Evolutionary conservation across 176 grass and related monocot species (phyloP).

Genomic region (Zoysia pacifica): DNA sequence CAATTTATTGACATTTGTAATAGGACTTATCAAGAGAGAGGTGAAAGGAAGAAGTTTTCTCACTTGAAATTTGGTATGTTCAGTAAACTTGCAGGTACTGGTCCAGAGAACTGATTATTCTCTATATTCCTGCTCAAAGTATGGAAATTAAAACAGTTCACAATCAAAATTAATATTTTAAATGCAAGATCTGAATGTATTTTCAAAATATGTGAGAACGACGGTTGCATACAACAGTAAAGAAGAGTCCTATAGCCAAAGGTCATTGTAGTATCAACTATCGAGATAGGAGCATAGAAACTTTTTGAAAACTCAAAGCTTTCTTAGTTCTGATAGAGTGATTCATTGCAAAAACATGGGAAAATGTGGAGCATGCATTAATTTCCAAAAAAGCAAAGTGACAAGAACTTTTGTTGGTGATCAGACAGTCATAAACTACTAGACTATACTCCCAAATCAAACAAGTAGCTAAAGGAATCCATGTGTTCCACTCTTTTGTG

Average conservation of each 20-base stretch:
- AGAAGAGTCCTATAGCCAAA: not conserved
- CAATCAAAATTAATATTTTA: not conserved
- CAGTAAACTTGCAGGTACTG: conserved; percentile 71
- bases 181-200: not conserved
- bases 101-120: conserved; percentile 95
- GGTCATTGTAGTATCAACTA: not conserved
- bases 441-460: conserved; percentile 24
- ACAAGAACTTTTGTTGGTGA: not conserved
- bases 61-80: conserved; percentile 90
- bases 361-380: not conserved
- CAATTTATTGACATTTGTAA: conserved; percentile 5
- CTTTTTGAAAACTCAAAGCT: not conserved
- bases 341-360: not conserved
- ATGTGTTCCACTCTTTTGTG: conserved; percentile 2
- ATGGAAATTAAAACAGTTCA: conserved; percentile 28
- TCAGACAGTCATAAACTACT: not conserved
- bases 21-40: not conserved
- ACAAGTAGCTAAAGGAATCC: not conserved
- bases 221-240: not conserved
- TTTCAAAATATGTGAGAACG: not conserved
- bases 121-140: conserved; percentile 81
- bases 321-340: conserved; percentile 18
- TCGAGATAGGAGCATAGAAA: conserved; percentile 6
- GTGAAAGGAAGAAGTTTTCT: conserved; percentile 48
- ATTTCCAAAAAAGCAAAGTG: conserved; percentile 32